Evolutionary conservation across 441 rosid genomes (phyloP).

Genomic region (Brassica hybrid): DNA sequence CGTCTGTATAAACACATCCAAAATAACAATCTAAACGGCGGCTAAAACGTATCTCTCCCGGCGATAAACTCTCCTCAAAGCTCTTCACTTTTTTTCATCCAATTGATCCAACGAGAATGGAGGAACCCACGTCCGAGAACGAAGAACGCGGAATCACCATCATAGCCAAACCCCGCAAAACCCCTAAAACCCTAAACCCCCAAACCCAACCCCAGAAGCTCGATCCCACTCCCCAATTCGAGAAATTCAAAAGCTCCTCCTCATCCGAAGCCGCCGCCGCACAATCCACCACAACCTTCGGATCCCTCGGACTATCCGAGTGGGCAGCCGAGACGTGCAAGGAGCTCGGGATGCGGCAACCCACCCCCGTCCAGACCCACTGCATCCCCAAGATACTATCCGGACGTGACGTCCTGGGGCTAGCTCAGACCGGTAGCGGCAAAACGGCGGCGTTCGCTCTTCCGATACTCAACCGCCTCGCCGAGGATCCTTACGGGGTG

Average conservation of each 20-base stretch:
- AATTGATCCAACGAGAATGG: conserved; percentile 33
- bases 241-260: conserved; percentile 42
- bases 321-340: conserved; percentile 87
- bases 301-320: conserved; percentile 73
- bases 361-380: conserved; percentile 85
- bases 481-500: conserved; percentile 89
- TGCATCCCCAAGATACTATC: conserved; percentile 80
- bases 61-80: background rate
- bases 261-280: background rate
- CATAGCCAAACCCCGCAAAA: conserved; percentile 57
- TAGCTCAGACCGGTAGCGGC: conserved; percentile 94
- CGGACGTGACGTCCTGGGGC: conserved; percentile 80
- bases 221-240: conserved; percentile 41
- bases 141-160: conserved; percentile 60
- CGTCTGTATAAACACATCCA: background rate
- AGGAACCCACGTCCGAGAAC: conserved; percentile 31
- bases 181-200: conserved; percentile 16
- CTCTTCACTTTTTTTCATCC: conserved; percentile 1
- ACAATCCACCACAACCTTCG: conserved; percentile 45
- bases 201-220: conserved; percentile 33
- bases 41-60: conserved; percentile 13
- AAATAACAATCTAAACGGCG: conserved; percentile 20
- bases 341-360: conserved; percentile 79
- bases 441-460: conserved; percentile 96
- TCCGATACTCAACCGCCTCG: conserved; percentile 77